Evolutionary conservation across 495 filamentous ascomycete genomes (phyloP), one percentile per base, ranked within the genome.

Genomic region (Podospora pseudocomata): DNA sequence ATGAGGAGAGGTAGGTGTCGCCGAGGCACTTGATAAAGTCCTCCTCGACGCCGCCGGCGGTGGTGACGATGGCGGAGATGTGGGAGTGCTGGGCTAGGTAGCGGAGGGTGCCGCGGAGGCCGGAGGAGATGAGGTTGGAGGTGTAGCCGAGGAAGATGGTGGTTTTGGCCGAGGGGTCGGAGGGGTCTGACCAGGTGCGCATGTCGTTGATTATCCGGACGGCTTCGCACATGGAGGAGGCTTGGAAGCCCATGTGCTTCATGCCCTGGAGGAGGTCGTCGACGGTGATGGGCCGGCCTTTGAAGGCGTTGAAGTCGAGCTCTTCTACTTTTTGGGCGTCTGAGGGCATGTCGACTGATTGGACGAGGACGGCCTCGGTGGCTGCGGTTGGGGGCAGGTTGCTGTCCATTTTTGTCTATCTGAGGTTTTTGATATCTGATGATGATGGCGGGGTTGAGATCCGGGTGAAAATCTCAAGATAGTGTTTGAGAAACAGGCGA

Each of bases 61-160:
- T 96, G 18, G 94, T 96, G 66, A 99, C 96, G 70, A 98, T 91
- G 66, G 89, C 91, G 0, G 91, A 93, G 67, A 98, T 88, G 75
- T 98, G 94, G 44, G 87, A 86, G 79, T 98, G 92, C 77, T 97
- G 86, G 15, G 96, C 94, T 1, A 98, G 86, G 78, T 92, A 98
- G 26, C 96, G 91, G 71, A 99, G 80, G 27, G 92, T 95, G 69
- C 95, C 92, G 20, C 95, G 87, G 3, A 99, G 85, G 15, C 96
- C 95, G 20, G 94, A 98, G 1, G 95, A 98, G 71, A 99, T 96
- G 65, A 99, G 83, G 76, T 99, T 98, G 20, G 91, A 95, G 28
- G 95, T 98, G 79, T 96, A 99, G 56, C 96, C 96, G 20, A 97
- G 89, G 80, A 97, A 97, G 76, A 98, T 94, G 60, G 94, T 97